Evolutionary conservation across 768 basidiomycete genomes (phyloP).

Genomic region (Lactifluus hygrophoroides): DNA sequence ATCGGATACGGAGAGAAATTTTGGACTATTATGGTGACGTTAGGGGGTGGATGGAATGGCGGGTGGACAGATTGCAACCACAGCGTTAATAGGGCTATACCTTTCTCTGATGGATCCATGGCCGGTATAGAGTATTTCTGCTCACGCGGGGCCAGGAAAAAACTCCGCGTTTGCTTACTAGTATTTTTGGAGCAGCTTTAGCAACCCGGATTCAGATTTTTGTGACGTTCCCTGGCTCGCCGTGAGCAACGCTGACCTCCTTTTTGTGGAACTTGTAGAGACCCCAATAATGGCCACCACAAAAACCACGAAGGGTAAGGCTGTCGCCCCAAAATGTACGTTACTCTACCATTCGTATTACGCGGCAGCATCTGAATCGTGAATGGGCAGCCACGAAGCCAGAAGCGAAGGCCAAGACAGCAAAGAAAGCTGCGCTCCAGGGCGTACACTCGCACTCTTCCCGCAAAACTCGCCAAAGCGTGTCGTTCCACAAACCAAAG

Average conservation of each 20-base stretch:
- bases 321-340: constrained; percentile 40
- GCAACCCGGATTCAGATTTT: background rate
- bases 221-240: background rate
- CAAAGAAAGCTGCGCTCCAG: constrained; percentile 94
- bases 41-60: constrained; percentile 5
- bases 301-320: constrained; percentile 59
- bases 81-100: too few species aligned
- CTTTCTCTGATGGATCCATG: background rate
- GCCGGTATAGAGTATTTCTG: background rate
- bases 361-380: background rate
- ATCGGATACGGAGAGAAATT: background rate
- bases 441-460: constrained; percentile 66
- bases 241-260: background rate
- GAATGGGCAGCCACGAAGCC: constrained; percentile 9
- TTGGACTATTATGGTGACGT: background rate
- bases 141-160: background rate
- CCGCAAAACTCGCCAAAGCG: constrained; percentile 77
- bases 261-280: background rate
- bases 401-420: constrained; percentile 75
- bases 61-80: background rate
- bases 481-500: constrained; percentile 95
- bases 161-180: background rate
- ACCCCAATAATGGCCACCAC: constrained; percentile 50
- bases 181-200: background rate
- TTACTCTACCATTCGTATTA: constrained; percentile 7